phyloP scores from a whole-genome alignment of 306 rosid species.

The Glycine soja region DNA sequence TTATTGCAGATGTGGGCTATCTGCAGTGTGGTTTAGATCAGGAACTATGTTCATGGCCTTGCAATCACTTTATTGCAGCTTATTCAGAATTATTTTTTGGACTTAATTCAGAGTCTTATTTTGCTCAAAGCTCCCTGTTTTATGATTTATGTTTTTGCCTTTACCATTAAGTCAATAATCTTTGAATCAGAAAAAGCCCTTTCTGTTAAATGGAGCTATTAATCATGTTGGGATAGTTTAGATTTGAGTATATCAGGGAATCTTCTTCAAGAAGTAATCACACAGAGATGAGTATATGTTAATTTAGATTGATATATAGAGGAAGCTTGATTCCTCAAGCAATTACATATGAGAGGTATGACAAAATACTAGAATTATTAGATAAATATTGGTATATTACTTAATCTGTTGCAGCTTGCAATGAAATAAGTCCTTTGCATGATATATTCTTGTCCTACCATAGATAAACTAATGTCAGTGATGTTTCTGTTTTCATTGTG shows the following conservation, averaged over 20 bases:
- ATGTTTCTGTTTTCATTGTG: not conserved
- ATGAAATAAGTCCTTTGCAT: conserved; percentile 1
- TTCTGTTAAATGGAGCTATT: not conserved
- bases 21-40: conserved; percentile 1
- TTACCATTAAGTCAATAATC: not conserved
- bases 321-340: not conserved
- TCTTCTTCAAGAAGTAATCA: not conserved
- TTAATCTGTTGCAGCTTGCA: not conserved
- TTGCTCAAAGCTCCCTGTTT: conserved; percentile 1
- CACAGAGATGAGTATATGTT: too few relatives aligned
- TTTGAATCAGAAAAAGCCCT: not conserved
- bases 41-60: not conserved
- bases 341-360: not conserved
- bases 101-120: not conserved
- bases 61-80: not conserved
- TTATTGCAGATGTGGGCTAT: conserved; percentile 1
- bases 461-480: not conserved
- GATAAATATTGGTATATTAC: not conserved
- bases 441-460: conserved; percentile 1
- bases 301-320: too few relatives aligned
- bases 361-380: not conserved
- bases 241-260: conserved; percentile 7
- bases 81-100: not conserved
- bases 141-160: not conserved
- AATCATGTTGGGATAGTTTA: too few relatives aligned